Base-by-base conservation (phyloP, 169 alveolate species). In the Toxoplasma gondii region DNA sequence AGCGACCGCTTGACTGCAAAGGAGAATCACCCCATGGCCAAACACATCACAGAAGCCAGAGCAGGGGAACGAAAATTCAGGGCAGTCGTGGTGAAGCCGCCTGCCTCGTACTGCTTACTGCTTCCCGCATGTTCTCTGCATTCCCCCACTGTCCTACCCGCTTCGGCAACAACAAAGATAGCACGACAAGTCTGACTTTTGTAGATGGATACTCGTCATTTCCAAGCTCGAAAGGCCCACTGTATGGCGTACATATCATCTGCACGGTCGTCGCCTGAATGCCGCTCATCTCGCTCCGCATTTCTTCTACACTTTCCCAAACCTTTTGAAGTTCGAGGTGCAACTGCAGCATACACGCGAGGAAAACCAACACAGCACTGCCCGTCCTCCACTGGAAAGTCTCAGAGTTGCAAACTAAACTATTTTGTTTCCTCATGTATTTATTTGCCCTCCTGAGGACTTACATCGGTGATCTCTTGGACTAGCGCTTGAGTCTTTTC, bases 1-100 rank as follows among this genome's bases (percentile, higher is more conserved):
- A 82, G 67, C 34, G 90, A 36, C 34, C 90, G 90, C 38, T 38
- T 82, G 49, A 82, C 90, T 82, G 90, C 43, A 41, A 24, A 44
- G 39, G 39, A 41, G 44, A 4, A 49, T 12, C 49, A 74, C 17
- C 81, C 81, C 41, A 69, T 49, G 22, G 58, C 58, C 58, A 49
- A 49, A 49, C 22, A 49, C 12, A 49, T 0, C 58, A 17, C 58
- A 49, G 58, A 49, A 0, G 58, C 58, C 58, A 12, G 27, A 49
- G 22, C 22, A 12, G 58, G 58, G 58, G 58, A 49, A 49, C 58
- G 58, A 17, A 17, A 49, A 49, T 49, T 17, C 0, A 49, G 58
- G 0, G 27, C 22, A 9, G 1, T 49, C 1, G 58, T 49, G 41
- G 41, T 49, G 58, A 49, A 17, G 58, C 27, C 27, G 27, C 58